Percentiles rank a stretch among this genome's conserved stretches.
These are phyloP conservation scores for Penicillium soppii DNA, from an alignment of 495 filamentous ascomycete genomes.

Conservation along the genomic window DNA sequence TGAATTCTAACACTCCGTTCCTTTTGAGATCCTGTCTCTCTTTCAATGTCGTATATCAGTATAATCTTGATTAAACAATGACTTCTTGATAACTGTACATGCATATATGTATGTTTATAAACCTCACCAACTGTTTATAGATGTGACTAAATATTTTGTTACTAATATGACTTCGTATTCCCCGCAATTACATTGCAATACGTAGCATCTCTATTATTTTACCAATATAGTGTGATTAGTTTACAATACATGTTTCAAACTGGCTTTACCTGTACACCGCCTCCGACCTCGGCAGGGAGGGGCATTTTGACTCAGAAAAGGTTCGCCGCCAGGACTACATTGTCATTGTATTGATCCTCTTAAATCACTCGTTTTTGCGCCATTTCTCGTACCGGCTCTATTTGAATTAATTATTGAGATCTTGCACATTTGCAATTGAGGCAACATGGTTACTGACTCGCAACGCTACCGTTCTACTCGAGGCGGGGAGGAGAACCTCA, in stretches of 20 bases:
- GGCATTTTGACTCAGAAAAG: not conserved
- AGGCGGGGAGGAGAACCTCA: not conserved
- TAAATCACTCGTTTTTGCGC: not conserved
- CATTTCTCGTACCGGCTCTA: no score
- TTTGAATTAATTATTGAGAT: no score
- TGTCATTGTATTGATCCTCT: not conserved
- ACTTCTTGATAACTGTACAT: no score
- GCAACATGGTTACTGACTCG: not conserved
- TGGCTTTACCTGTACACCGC: not conserved
- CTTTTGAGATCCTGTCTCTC: no score
- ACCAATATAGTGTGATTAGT: not conserved
- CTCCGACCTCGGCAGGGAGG: not conserved
- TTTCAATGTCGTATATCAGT: no score
- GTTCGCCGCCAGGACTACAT: not conserved
- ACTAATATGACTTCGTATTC: not conserved
- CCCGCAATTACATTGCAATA: not conserved
- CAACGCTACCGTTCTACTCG: not conserved
- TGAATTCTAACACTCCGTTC: no score
- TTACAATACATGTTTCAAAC: not conserved
- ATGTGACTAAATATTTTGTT: not conserved
- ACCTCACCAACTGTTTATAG: not conserved
- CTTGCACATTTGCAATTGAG: not conserved
- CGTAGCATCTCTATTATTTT: not conserved
- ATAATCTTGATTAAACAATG: no score
- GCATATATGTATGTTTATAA: not conserved